These are phyloP conservation scores for Jackrogersella multiformis DNA, from an alignment of 495 filamentous ascomycete genomes.

Conservation along the genomic window DNA sequence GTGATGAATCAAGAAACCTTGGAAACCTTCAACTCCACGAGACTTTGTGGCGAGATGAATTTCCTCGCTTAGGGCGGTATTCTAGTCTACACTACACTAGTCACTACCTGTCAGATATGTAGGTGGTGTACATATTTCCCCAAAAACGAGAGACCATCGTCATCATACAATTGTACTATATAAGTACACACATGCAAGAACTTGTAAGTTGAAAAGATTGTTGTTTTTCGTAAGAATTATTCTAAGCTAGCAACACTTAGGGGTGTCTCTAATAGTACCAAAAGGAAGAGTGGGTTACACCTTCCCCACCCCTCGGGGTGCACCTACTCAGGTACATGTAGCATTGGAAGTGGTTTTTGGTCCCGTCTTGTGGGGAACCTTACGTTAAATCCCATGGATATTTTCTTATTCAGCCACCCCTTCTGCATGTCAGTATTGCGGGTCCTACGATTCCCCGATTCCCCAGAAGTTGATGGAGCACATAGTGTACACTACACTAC, in stretches of 20 bases:
- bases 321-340: not conserved
- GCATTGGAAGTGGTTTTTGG: constrained; percentile 19
- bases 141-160: constrained; percentile 1
- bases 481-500: too few relatives aligned
- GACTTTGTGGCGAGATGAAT: constrained; percentile 12
- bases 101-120: too few relatives aligned
- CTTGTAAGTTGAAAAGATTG: too few relatives aligned
- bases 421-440: constrained; percentile 30
- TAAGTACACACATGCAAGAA: too few relatives aligned
- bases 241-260: too few relatives aligned
- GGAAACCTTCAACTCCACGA: not conserved
- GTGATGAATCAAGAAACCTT: not conserved
- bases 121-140: too few relatives aligned
- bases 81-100: too few relatives aligned
- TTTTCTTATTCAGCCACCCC: constrained; percentile 6
- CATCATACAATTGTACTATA: not conserved
- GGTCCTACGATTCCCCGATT: constrained; percentile 14
- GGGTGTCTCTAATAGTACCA: too few relatives aligned
- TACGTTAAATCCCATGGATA: constrained; percentile 10
- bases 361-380: constrained; percentile 26
- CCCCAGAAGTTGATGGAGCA: constrained; percentile 9
- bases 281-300: too few relatives aligned
- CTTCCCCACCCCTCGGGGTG: too few relatives aligned
- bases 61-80: constrained; percentile 32
- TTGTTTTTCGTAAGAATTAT: too few relatives aligned